Evolutionary conservation across 2,329 filamentous ascomycete species (phyloP).

Genomic region (Xylariomycetidae sp.): DNA sequence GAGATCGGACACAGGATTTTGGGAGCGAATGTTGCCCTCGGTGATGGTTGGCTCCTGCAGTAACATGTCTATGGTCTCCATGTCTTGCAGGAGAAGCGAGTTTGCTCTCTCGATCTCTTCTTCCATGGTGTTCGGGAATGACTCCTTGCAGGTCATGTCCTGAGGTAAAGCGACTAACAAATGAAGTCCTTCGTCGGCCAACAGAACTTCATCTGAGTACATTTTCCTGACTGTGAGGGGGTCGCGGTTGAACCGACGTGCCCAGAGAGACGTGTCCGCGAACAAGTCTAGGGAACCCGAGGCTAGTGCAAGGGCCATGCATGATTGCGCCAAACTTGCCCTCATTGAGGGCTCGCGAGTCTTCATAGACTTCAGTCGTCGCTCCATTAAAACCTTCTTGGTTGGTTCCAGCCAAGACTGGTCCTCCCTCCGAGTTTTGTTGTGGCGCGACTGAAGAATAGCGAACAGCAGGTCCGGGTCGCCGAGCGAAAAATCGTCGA

Average conservation of each 20-base stretch:
- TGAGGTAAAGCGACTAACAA: conserved; percentile 3
- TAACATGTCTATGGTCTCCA: conserved; percentile 6
- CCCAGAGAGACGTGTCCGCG: conserved; percentile 11
- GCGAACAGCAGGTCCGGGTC: conserved; percentile 3
- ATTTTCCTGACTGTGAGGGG: conserved; percentile 2
- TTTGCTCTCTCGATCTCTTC: conserved; percentile 8
- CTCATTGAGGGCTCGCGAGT: conserved; percentile 1
- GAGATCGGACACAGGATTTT: background rate
- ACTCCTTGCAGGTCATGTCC: background rate
- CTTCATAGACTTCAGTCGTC: conserved; percentile 2
- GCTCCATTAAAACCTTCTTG: background rate
- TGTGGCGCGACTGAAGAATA: background rate
- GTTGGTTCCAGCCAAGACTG: background rate
- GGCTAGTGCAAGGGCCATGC: conserved; percentile 9
- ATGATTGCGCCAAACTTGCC: conserved; percentile 6
- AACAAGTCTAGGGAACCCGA: conserved; percentile 11
- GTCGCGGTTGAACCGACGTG: conserved; percentile 11
- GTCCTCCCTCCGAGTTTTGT: background rate
- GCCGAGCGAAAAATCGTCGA: too few relatives aligned
- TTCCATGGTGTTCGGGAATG: conserved; percentile 1
- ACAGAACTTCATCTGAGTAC: conserved; percentile 1
- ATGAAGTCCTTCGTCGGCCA: conserved; percentile 5
- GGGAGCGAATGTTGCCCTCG: background rate
- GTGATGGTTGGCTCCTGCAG: conserved; percentile 5
- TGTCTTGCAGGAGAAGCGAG: conserved; percentile 7